These are phyloP conservation scores for Croton laevigatus DNA, from an alignment of 441 rosid species.

Conservation along the genomic window DNA sequence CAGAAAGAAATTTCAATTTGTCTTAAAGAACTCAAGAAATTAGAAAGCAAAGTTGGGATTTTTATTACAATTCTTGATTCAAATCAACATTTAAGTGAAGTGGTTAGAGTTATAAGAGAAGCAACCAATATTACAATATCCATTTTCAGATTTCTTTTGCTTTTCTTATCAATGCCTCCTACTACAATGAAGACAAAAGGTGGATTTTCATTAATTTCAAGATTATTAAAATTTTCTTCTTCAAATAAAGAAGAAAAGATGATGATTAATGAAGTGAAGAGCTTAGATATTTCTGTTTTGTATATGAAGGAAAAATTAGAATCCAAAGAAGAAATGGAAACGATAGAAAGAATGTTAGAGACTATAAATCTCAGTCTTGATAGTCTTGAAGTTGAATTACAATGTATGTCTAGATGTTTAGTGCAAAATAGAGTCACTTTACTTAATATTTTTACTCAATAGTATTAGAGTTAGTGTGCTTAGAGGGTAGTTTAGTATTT, in stretches of 20 bases:
- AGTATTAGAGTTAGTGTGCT: too few relatives aligned
- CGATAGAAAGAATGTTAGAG: slow-evolving; percentile 26
- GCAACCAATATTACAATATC: slow-evolving; percentile 5
- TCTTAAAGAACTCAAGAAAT: background rate
- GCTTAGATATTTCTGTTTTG: background rate
- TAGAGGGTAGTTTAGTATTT: too few relatives aligned
- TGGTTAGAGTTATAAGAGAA: slow-evolving; percentile 6
- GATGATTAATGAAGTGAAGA: background rate
- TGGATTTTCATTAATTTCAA: background rate
- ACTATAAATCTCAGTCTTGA: slow-evolving; percentile 31
- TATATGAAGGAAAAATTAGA: background rate
- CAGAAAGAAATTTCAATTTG: background rate
- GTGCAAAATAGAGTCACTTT: slow-evolving; percentile 42
- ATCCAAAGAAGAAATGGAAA: slow-evolving; percentile 1
- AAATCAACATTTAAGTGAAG: background rate
- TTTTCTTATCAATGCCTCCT: slow-evolving; percentile 11
- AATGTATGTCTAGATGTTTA: slow-evolving; percentile 38
- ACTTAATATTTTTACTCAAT: slow-evolving; percentile 37
- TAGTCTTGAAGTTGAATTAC: slow-evolving; percentile 41
- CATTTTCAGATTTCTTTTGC: slow-evolving; percentile 2
- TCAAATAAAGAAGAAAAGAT: background rate
- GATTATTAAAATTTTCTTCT: background rate
- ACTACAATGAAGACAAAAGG: background rate
- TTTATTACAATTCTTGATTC: background rate
- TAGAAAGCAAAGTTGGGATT: slow-evolving; percentile 1